Conservation (phyloP, 2,329 filamentous ascomycete species). For the Aspergillus alliaceus region DNA sequence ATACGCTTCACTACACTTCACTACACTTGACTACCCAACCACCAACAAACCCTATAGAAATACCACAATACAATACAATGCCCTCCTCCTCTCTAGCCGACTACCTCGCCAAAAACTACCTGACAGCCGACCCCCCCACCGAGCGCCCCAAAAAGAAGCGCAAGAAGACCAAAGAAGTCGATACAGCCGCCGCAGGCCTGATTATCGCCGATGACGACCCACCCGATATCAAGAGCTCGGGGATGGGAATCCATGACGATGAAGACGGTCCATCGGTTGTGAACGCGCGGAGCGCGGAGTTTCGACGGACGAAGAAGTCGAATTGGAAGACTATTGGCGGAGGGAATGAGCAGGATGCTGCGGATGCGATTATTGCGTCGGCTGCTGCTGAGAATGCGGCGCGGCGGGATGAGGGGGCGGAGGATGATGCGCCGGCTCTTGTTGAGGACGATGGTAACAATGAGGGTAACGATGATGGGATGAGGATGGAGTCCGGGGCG, state of each 20-base stretch:
- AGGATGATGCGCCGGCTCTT: constrained; percentile 48
- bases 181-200: constrained; percentile 41
- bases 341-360: constrained; percentile 60
- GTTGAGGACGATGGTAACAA: constrained; percentile 40
- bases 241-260: constrained; percentile 32
- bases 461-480: constrained; percentile 33
- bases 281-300: constrained; percentile 44
- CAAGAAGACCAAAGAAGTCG: constrained; percentile 53
- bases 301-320: constrained; percentile 74
- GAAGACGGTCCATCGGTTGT: constrained; percentile 37
- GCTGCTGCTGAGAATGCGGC: constrained; percentile 67
- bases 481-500: constrained; percentile 85
- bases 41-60: no score
- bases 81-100: constrained; percentile 62
- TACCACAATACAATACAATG: constrained; percentile 51
- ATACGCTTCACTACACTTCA: no score
- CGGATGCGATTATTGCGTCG: constrained; percentile 75
- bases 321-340: constrained; percentile 73
- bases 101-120: constrained; percentile 90
- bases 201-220: constrained; percentile 45
- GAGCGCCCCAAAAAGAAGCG: constrained; percentile 57
- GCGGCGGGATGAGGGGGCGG: constrained; percentile 50
- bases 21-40: no score
- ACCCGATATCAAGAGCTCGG: constrained; percentile 32
- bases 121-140: constrained; percentile 60